These are phyloP conservation scores for Alisma plantagoaquatica DNA, from an alignment of 106 monocot genomes.

Conservation along the genomic window DNA sequence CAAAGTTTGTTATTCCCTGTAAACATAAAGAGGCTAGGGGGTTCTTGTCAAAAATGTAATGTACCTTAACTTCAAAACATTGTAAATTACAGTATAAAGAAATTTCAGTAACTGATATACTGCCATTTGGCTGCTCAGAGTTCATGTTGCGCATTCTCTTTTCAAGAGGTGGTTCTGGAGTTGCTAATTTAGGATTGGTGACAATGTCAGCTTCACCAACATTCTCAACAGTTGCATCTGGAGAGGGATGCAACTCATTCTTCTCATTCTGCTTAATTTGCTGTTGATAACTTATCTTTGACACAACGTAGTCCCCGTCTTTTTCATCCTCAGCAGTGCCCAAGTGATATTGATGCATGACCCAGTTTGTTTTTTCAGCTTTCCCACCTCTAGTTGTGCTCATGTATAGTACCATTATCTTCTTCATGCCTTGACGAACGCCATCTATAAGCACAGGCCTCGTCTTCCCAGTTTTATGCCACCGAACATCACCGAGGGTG, in stretches of 20 bases:
- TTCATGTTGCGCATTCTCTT: slow-evolving; percentile 13
- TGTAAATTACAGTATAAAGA: neutral
- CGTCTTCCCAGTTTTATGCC: slow-evolving; percentile 99
- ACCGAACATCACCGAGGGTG: slow-evolving; percentile 70
- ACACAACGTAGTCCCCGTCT: slow-evolving; percentile 86
- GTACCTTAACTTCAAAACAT: neutral
- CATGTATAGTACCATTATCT: slow-evolving; percentile 97
- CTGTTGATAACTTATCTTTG: slow-evolving; percentile 93
- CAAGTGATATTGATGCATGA: slow-evolving; percentile 97
- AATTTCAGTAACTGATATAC: slow-evolving; percentile 15
- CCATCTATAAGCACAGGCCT: slow-evolving; percentile 86
- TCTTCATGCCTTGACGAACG: slow-evolving; percentile 75
- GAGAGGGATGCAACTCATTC: slow-evolving; percentile 16
- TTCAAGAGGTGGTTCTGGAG: slow-evolving; percentile 27
- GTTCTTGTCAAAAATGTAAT: neutral
- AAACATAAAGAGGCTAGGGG: neutral
- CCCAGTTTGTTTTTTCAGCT: slow-evolving; percentile 91
- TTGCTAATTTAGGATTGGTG: slow-evolving; percentile 2
- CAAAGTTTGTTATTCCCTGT: neutral
- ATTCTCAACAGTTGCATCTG: slow-evolving; percentile 11
- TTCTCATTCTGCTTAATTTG: slow-evolving; percentile 39
- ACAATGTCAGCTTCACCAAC: slow-evolving; percentile 11
- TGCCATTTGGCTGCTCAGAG: slow-evolving; percentile 11
- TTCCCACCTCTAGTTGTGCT: slow-evolving; percentile 49
- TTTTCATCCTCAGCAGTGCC: slow-evolving; percentile 80